Base-by-base conservation (phyloP, 805 yeast genomes). In the Kurtzmaniella fragi region DNA sequence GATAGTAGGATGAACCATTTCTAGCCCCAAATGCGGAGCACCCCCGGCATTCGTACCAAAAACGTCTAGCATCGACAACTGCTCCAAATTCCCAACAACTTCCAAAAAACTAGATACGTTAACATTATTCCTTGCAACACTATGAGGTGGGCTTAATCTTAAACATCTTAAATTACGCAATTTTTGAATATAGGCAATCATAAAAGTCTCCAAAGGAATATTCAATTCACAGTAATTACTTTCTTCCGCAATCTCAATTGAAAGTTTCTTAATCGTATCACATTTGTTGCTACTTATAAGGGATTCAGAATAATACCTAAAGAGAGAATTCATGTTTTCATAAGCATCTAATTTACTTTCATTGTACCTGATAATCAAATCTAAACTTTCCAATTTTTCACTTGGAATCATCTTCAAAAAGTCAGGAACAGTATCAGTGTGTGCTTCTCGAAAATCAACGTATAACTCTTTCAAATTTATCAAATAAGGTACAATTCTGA, bases 21-120 rank as follows among this genome's bases (percentile, higher is more conserved):
- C 80, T 16, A 75, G 54, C 0, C 81, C 82, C 62, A 71, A 53
- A 45, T 75, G 72, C 15, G 80, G 82, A 1, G 71, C 62, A 2
- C 77, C 78, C 1, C 78, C 75, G 0, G 81, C 71, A 17, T 69
- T 65, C 14, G 69, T 50, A 0, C 81, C 82, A 37, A 70, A 65
- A 2, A 77, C 53, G 52, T 75, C 74, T 7, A 78, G 49, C 26
- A 52, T 59, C 13, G 46, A 37, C 31, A 74, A 47, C 1, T 44
- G 39, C 2, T 52, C 48, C 4, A 70, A 49, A 1, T 34, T 23
- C 3, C 42, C 29, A 0, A 64, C 49, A 20, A 75, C 53, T 2
- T 35, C 27, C 5, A 50, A 37, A 13, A 58, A 45, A 10, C 45
- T 48, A 6, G 38, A 14, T 45, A 48, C 17, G 52, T 5, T 50